Evolutionary conservation across 352 stramenopile species (phyloP), one percentile per base, ranked within the genome.

Genomic region (Phytopythium litorale): DNA sequence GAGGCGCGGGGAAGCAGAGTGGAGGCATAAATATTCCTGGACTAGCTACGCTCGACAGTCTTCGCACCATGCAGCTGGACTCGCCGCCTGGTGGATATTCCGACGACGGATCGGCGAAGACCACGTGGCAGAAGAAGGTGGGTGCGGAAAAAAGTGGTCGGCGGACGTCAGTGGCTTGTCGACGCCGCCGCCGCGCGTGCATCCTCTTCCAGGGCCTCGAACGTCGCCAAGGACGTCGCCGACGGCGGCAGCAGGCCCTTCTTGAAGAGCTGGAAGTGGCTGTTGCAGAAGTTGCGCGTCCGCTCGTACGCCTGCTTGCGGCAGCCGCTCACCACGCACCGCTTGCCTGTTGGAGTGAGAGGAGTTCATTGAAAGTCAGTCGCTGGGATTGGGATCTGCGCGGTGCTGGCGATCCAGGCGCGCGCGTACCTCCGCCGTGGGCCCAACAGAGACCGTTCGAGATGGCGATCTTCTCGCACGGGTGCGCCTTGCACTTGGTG

Each of bases 401-500:
- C 58, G 21, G 63, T 68, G 62, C 71, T 78, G 7, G 62, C 65
- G 16, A 72, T 60, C 12, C 72, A 51, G 48, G 72, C 65, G 40
- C 63, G 71, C 13, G 64, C 64, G 68, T 74, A 76, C 84, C 84
- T 60, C 84, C 84, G 16, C 84, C 84, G 45, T 93, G 80, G 12
- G 84, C 81, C 82, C 84, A 91, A 58, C 84, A 93, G 1, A 91
- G 65, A 0, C 76, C 80, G 60, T 90, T 90, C 0, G 81, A 91
- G 62, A 91, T 89, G 53, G 84, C 81, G 53, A 91, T 90, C 67
- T 90, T 93, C 54, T 81, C 75, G 59, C 87, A 96, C 23, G 68
- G 65, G n/a, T 72, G 63, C 2, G 63, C 62, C 60, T 87, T 88
- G 71, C 87, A 96, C 59, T 91, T 90, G 58, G 80, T 90, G n/a